Base-by-base conservation (phyloP, 1,284 basidiomycete species). In the Thecaphora thlaspeos region DNA sequence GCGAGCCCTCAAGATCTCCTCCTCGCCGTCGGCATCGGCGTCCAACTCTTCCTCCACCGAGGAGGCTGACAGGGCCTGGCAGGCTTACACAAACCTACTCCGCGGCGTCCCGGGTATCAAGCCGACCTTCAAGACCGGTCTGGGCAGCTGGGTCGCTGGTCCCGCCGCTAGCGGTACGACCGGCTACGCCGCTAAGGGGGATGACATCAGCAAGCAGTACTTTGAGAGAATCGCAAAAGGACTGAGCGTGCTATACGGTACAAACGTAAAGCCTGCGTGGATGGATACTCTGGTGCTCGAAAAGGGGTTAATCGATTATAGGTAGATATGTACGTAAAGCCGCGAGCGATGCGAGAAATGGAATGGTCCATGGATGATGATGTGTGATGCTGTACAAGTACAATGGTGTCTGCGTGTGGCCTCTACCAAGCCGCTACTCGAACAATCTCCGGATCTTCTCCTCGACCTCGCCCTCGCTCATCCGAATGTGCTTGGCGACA, bases 141-240 rank as follows among this genome's bases (percentile, higher is more conserved):
- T 74, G 10, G 75, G 75, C 4, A 65, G 67, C 23, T 77, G 75
- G 75, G 74, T 77, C 2, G 75, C 72, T 1, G 75, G 75, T n/a
- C 68, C 73, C 1, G 60, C 71, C 4, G 58, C 63, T 2, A 58
- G 61, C 19, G 68, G 70, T 3, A 51, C 46, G 28, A 68, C 66
- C 1, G 57, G 66, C 19, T 77, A 73, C 56, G 50, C 34, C 3
- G 55, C 57, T 9, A 34, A 46, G 2, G 74, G 69, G 14, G 75
- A 77, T 56, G 69, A 77, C 37, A 51, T 76, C 48, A 67, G 61
- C 43, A 37, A 41, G 22, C 47, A 60, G 18, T 77, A 77, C 61
- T 61, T 77, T 15, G 43, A 43, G 8, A 57, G 61, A 41, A 72
- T 77, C 41, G 49, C 44, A 1, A 38, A 56, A 28, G 69, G 70